A percentile compares a stretch with the other conserved stretches of the same genome.
phyloP scores from a whole-genome alignment of 768 basidiomycete genomes.

The Lentinus brumalis region DNA sequence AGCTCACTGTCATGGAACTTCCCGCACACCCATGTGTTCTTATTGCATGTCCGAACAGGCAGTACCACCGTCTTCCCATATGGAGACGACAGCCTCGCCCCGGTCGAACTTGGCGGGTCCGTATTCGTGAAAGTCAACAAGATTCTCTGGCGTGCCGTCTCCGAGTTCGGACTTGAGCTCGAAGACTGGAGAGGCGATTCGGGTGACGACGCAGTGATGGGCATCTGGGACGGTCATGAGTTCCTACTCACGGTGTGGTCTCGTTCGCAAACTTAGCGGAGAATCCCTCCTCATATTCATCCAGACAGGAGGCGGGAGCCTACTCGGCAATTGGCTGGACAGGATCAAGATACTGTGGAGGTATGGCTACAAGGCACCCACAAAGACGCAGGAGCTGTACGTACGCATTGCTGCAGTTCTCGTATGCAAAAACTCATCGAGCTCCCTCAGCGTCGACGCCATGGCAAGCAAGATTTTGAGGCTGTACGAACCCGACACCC shows the following conservation, averaged over 20 bases:
- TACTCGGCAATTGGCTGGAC: constrained; percentile 60
- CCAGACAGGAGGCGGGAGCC: constrained; percentile 35
- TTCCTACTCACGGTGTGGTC: constrained; percentile 55
- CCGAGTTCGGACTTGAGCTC: constrained; percentile 75
- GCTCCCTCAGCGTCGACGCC: constrained; percentile 47
- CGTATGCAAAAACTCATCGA: too few species aligned
- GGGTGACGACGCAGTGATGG: constrained; percentile 48
- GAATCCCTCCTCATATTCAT: constrained; percentile 18
- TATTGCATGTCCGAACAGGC: constrained; percentile 44
- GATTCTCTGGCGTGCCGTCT: constrained; percentile 70
- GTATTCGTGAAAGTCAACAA: constrained; percentile 81
- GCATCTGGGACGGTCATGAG: constrained; percentile 83
- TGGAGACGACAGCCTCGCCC: constrained; percentile 53
- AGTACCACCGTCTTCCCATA: constrained; percentile 80
- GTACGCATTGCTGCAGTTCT: constrained; percentile 16
- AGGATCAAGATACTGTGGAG: constrained; percentile 74
- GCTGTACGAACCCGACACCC: constrained; percentile 56
- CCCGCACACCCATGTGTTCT: background rate
- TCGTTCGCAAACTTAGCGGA: background rate
- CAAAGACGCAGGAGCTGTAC: constrained; percentile 57
- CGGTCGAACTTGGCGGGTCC: constrained; percentile 85
- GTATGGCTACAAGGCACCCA: constrained; percentile 69
- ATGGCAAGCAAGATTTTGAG: constrained; percentile 54
- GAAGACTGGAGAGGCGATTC: constrained; percentile 44
- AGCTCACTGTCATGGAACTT: background rate